Evolutionary conservation across 2,329 filamentous ascomycete genomes (phyloP).

Genomic region (Ophiosphaerella korrae): DNA sequence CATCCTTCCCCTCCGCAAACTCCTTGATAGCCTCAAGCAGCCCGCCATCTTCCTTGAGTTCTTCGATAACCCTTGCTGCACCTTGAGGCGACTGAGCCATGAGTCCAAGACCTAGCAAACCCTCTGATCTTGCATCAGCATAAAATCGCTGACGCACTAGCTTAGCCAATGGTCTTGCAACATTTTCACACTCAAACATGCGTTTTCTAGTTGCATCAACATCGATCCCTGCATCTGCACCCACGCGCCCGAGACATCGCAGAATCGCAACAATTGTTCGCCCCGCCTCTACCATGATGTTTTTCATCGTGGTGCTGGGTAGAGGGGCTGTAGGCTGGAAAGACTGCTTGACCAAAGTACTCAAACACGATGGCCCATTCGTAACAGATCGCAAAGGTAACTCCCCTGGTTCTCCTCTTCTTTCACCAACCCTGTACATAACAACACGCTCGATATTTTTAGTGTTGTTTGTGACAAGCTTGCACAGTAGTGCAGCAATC

Average conservation of each 20-base stretch:
- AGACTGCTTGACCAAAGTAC: conserved; percentile 33
- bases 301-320: conserved; percentile 47
- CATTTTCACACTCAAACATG: conserved; percentile 33
- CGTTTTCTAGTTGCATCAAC: conserved; percentile 27
- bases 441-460: conserved; percentile 39
- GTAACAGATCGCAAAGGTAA: not conserved
- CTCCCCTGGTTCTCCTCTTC: not conserved
- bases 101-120: conserved; percentile 41
- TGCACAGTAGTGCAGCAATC: conserved; percentile 41
- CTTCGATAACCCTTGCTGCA: conserved; percentile 32
- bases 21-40: conserved; percentile 43
- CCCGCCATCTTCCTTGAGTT: conserved; percentile 33
- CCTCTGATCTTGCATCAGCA: conserved; percentile 43
- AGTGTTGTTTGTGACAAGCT: conserved; percentile 39
- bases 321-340: conserved; percentile 36
- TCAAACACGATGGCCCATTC: conserved; percentile 2
- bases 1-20: conserved; percentile 35
- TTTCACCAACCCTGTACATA: conserved; percentile 22
- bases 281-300: conserved; percentile 43
- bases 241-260: conserved; percentile 22
- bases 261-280: conserved; percentile 34
- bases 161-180: conserved; percentile 39
- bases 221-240: conserved; percentile 22
- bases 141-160: conserved; percentile 44
- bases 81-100: conserved; percentile 40